A percentile compares a stretch with the other conserved stretches of the same genome.
Conservation (phyloP, 495 filamentous ascomycete species). For the Penicillium egyptiacum region DNA sequence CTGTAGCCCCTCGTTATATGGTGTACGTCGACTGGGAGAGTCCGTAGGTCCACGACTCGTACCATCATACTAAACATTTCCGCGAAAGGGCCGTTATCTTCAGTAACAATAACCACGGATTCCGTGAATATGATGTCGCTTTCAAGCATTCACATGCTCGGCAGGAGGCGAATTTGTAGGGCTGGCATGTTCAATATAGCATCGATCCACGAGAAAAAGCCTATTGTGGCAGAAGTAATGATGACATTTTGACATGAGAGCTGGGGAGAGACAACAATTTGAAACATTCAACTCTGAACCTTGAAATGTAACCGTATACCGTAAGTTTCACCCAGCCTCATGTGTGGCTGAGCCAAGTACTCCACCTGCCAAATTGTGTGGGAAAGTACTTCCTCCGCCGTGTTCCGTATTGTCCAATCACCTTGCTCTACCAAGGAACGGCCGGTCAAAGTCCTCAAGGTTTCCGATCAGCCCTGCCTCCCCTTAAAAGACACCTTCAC, state of each 20-base stretch:
- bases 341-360: constrained; percentile 12
- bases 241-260: constrained; percentile 5
- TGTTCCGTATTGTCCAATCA: constrained; percentile 17
- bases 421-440: constrained; percentile 7
- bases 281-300: constrained; percentile 6
- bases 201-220: background rate
- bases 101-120: constrained; percentile 23
- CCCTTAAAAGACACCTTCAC: constrained; percentile 8
- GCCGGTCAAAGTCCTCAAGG: constrained; percentile 14
- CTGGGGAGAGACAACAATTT: constrained; percentile 7
- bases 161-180: constrained; percentile 39
- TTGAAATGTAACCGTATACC: constrained; percentile 6
- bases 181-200: constrained; percentile 2
- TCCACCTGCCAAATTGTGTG: constrained; percentile 7
- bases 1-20: constrained; percentile 18
- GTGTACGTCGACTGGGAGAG: constrained; percentile 29
- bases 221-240: background rate
- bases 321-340: constrained; percentile 14
- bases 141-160: constrained; percentile 19
- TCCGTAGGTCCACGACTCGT: constrained; percentile 27
- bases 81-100: constrained; percentile 21
- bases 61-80: constrained; percentile 27
- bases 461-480: constrained; percentile 2
- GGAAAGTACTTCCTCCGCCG: constrained; percentile 14
- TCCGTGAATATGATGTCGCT: constrained; percentile 26